phyloP scores from a whole-genome alignment of 768 basidiomycete genomes.

The Boletus sp. region DNA sequence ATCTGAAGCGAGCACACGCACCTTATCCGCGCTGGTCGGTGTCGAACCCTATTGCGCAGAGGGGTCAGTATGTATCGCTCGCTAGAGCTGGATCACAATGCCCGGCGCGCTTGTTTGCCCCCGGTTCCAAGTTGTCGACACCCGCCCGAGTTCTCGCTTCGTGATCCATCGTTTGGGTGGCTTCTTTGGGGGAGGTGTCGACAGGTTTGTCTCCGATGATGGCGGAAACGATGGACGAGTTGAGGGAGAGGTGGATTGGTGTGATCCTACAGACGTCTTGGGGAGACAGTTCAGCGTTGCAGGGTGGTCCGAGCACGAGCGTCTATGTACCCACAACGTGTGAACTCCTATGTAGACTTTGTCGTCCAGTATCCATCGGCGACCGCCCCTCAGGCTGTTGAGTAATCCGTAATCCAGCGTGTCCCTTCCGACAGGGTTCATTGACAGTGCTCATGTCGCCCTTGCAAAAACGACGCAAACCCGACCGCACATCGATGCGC shows the following conservation, averaged over 20 bases:
- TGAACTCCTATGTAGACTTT: not conserved
- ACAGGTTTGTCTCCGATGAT: constrained; percentile 28
- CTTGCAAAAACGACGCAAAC: not conserved
- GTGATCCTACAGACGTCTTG: no score
- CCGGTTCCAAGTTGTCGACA: constrained; percentile 12
- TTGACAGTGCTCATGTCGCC: not conserved
- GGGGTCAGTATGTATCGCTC: not conserved
- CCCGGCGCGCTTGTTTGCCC: constrained; percentile 29
- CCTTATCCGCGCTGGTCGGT: constrained; percentile 10
- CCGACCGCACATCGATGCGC: not conserved
- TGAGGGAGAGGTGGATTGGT: not conserved
- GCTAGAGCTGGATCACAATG: no score
- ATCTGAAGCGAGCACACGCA: not conserved
- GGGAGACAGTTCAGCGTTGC: no score
- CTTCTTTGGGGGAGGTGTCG: constrained; percentile 18
- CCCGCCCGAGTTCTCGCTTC: constrained; percentile 17
- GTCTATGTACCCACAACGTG: not conserved
- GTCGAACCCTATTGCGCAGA: constrained; percentile 11
- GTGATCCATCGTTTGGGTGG: constrained; percentile 20
- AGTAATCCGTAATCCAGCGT: not conserved
- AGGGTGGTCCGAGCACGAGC: constrained; percentile 2
- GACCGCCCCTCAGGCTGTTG: not conserved
- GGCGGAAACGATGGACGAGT: not conserved
- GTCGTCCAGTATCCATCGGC: no score
- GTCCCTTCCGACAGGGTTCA: not conserved